Base-by-base conservation (phyloP, 2,329 filamentous ascomycete species). In the Alternaria hordeiaustralica region DNA sequence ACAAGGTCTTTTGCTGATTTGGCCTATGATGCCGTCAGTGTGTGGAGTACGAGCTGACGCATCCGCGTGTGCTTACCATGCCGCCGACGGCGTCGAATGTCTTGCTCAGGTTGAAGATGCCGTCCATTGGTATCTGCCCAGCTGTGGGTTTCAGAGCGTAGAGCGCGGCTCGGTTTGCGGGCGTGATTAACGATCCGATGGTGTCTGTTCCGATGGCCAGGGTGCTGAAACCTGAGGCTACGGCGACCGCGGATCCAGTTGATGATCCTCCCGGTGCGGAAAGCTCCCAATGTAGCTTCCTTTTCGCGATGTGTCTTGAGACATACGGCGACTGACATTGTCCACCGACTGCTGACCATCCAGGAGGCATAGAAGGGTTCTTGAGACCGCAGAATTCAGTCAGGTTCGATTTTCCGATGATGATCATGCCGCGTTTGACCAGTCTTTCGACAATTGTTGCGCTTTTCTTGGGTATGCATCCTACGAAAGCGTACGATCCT, bases 331-430 rank as follows among this genome's bases (percentile, higher is more conserved):
- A 79, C 58, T 79, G 78, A 28, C 77, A 80, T 62, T 81, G 78
- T 8, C 79, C 79, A 15, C 78, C 80, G 1, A 79, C 73, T 6
- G 80, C 75, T 41, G 79, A 81, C 79, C 79, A 83, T 4, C 81
- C 81, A 1, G 77, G 73, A 6, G 76, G 75, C 65, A 80, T 80
- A 5, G 75, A 74, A 56, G 75, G 69, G 49, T 78, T 74, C 71
- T 81, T 78, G 36, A 77, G 66, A 2, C 74, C 77, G 53, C 75
- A 78, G 62, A 79, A 79, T 62, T 81, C 75, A 13, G 80, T 82
- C 21, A 84, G 65, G 59, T 82, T 83, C 3, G 78, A 71, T 66
- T 83, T 84, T 1, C 79, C 82, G 10, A 83, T 66, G 12, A 84
- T 74, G 33, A 83, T 80, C 47, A 82, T 71, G n/a, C 82, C 82